phyloP scores from a whole-genome alignment of 768 basidiomycete genomes.

The Trametes cubensis region DNA sequence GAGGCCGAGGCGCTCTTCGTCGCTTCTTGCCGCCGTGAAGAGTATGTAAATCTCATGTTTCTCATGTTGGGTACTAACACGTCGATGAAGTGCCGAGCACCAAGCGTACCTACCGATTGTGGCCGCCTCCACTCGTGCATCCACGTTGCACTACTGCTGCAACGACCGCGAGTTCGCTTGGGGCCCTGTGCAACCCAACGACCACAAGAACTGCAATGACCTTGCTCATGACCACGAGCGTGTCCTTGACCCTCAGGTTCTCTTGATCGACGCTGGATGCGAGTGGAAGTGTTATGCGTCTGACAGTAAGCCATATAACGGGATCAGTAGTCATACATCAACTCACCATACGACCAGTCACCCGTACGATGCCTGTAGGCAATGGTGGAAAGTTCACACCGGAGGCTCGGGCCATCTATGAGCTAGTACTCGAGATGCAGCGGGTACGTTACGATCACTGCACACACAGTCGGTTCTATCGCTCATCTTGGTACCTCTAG shows the following conservation, averaged over 20 bases:
- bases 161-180: conserved; percentile 87
- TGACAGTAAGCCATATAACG: conserved; percentile 48
- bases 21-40: conserved; percentile 84
- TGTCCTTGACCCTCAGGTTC: conserved; percentile 63
- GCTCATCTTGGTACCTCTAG: conserved; percentile 37
- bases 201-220: conserved; percentile 54
- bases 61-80: neutral
- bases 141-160: conserved; percentile 93
- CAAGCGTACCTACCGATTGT: conserved; percentile 95
- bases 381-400: conserved; percentile 89
- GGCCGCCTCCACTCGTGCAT: conserved; percentile 82
- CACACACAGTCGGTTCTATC: neutral
- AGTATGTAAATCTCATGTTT: conserved; percentile 49
- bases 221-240: conserved; percentile 46
- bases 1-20: conserved; percentile 96
- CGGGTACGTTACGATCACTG: conserved; percentile 45
- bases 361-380: conserved; percentile 89
- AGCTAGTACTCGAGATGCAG: conserved; percentile 91
- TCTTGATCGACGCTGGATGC: conserved; percentile 94
- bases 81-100: conserved; percentile 62
- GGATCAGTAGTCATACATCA: too few relatives aligned
- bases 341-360: conserved; percentile 32
- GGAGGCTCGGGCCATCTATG: conserved; percentile 81
- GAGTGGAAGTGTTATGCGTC: conserved; percentile 77
- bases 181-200: conserved; percentile 67